Base-by-base conservation (phyloP, 2,329 filamentous ascomycete species). In the Botrytis cinerea region DNA sequence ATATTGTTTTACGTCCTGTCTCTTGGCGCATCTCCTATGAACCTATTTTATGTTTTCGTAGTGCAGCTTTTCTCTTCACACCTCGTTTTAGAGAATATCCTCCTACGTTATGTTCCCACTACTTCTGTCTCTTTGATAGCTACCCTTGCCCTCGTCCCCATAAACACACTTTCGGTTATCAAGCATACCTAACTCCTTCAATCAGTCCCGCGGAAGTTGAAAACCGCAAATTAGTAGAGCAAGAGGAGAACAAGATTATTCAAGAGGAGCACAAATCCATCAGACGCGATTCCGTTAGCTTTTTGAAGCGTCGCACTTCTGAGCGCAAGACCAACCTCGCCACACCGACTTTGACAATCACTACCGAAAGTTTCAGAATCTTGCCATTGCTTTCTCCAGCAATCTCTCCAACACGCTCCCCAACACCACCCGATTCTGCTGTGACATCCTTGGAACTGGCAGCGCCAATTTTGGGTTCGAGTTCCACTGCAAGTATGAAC, bases 181-280 rank as follows among this genome's bases (percentile, higher is more conserved):
- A 28, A 59, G 35, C 66, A 69, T 25, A 32, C n/a, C 66, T 69
- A 18, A 69, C 66, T 38, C 28, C 18, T 28, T 63, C 18, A 46
- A 51, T 20, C 32, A 71, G 57, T 28, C 68, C 32, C 12, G 46
- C 32, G 20, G 40, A 73, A 48, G 54, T 28, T 32, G 59, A 45
- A 25, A 57, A 28, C 28, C 46, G 66, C 38, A 69, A 69, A 25
- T 45, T 69, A 67, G 51, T 68, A 69, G 57, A 71, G n/a, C 28
- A 72, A 59, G 48, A 61, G n/a, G 63, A 57, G 43, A 68, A 40
- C 51, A 73, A 73, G 57, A 46, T 40, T 8, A 62, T 61, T 10
- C 59, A 61, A 61, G 48, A 61, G 25, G 63, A 57, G 51, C 61
- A 59, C 45, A 73, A 73, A 57, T 40, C 28, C 5, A 63, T 61